Evolutionary conservation across 305 asterid genomes (phyloP), one percentile per base, ranked within the genome.

Genomic region (Petunia hybrid): DNA sequence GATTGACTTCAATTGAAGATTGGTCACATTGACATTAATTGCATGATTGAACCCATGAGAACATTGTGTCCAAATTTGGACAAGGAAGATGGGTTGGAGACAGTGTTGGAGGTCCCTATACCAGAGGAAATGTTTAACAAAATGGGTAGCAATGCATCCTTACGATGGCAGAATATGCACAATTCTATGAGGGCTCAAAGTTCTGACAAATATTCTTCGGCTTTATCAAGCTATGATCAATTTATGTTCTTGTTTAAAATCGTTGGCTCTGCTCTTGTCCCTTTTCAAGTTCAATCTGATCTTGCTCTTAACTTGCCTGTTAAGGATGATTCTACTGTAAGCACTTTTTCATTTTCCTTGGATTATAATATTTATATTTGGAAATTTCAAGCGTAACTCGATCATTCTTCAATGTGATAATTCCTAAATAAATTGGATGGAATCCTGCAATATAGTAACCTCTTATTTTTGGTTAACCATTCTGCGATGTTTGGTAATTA

Each of bases 31-130:
- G 13, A 48, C 31, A 22, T 22, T 22, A 22, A 22, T 22, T 22
- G 56, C 14, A 66, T 75, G 82, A 61, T 78, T 56, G 55, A 77
- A 36, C 87, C 88, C 6, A 92, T 95, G 97, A 69, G 99, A 59
- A 93, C 84, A 80, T 80, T 93, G 84, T 92, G 98, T 78, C 99
- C 98, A 2, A 95, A 93, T 85, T 91, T 86, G 80, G 94, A 89
- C 78, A 88, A 91, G 1, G 94, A 93, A 73, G 90, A 91, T n/a
- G 88, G 90, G 10, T 85, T 95, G 69, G 99, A 95, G 77, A 95
- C 98, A 63, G 94, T 95, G 55, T 86, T 95, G 80, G 99, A 95
- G 89, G 93, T 93, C 10, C 99, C 98, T 3, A 84, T 95, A 42
- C 99, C 99, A 39, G 99, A 95, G 85, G 98, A 93, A 84, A 90